Evolutionary conservation across 228 moss, liverwort and hornwort species (phyloP).

Genomic region (Sphagnum magellanicum): DNA sequence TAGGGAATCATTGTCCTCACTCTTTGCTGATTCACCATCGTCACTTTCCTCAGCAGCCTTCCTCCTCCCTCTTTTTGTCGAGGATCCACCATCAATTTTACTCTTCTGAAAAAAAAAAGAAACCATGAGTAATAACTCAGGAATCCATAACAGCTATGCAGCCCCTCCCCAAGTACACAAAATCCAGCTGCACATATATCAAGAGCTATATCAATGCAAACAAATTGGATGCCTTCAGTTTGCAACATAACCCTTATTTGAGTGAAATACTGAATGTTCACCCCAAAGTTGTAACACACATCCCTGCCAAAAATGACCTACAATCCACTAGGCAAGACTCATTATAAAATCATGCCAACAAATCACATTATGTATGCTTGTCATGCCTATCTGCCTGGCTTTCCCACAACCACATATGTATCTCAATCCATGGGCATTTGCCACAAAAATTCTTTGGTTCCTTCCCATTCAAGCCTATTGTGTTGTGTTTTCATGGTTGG

Average conservation of each 20-base stretch:
- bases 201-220: neutral
- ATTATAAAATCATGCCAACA: too few relatives aligned
- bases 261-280: too few relatives aligned
- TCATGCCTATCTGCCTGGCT: too few relatives aligned
- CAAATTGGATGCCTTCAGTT: neutral
- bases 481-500: neutral
- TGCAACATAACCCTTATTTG: too few relatives aligned
- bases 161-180: neutral
- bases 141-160: neutral
- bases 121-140: neutral
- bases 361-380: too few relatives aligned
- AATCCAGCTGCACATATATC: neutral
- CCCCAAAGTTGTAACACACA: too few relatives aligned
- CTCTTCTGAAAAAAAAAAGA: constrained; percentile 29
- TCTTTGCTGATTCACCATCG: constrained; percentile 52
- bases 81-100: constrained; percentile 47
- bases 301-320: too few relatives aligned
- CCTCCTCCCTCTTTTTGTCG: constrained; percentile 45
- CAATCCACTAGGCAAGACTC: too few relatives aligned
- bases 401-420: too few relatives aligned
- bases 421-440: too few relatives aligned
- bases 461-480: neutral
- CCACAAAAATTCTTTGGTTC: too few relatives aligned
- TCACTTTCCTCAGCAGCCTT: constrained; percentile 47
- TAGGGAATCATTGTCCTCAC: constrained; percentile 61